Conservation (phyloP, 1,284 basidiomycete species). For the Fistulinella staudtii region DNA sequence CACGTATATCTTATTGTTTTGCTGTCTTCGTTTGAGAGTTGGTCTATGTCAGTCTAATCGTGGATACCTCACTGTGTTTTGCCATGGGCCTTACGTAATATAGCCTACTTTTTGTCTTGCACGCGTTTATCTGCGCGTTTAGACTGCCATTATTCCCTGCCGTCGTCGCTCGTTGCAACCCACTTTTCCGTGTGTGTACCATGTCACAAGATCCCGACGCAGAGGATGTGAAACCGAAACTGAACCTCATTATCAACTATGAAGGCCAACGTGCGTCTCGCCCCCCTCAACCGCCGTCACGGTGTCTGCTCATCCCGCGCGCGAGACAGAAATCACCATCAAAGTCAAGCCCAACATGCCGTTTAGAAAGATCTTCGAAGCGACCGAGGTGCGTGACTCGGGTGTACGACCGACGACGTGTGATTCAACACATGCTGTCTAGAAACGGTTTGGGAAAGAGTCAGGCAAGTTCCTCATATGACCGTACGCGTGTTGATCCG, state of each 20-base stretch:
- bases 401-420: not conserved
- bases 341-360: constrained; percentile 60
- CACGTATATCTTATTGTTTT: no score
- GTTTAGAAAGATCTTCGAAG: constrained; percentile 64
- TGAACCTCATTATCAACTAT: constrained; percentile 52
- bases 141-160: no score
- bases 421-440: not conserved
- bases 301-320: not conserved
- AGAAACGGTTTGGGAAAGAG: constrained; percentile 61
- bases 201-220: constrained; percentile 53
- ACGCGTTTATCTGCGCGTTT: constrained; percentile 12
- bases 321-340: constrained; percentile 51
- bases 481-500: not conserved
- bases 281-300: not conserved
- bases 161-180: no score
- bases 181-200: not conserved
- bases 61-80: constrained; percentile 24
- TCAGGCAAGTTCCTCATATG: constrained; percentile 38
- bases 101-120: not conserved
- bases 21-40: no score
- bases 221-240: constrained; percentile 66
- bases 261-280: constrained; percentile 43
- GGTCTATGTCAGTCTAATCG: constrained; percentile 7
- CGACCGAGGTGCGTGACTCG: constrained; percentile 50
- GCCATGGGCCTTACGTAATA: constrained; percentile 21